These are phyloP conservation scores for Debaryomyces nepalensis DNA, from an alignment of 1,139 yeast genomes.

Conservation along the genomic window DNA sequence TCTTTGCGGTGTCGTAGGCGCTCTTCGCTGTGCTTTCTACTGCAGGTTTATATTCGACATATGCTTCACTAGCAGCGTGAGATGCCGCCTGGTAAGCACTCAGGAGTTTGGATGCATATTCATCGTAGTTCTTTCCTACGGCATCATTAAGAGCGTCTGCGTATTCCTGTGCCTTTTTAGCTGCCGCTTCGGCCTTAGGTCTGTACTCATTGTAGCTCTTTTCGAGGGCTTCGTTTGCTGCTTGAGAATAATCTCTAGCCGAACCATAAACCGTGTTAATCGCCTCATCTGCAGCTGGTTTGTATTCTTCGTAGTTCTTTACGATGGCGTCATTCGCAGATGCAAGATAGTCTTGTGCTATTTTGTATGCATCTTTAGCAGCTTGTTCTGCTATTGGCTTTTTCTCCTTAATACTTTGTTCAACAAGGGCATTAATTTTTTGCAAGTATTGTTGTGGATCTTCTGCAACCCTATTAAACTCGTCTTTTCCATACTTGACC, in stretches of 20 bases:
- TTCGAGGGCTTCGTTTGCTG: slow-evolving; percentile 14
- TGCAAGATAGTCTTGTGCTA: slow-evolving; percentile 13
- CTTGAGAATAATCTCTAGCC: slow-evolving; percentile 9
- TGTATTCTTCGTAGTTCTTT: slow-evolving; percentile 17
- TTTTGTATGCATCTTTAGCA: slow-evolving; percentile 13
- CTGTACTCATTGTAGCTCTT: slow-evolving; percentile 17
- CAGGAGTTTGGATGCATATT: slow-evolving; percentile 15
- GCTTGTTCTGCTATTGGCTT: slow-evolving; percentile 14
- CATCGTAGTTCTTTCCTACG: slow-evolving; percentile 12
- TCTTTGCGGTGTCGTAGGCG: slow-evolving; percentile 16
- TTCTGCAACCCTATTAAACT: slow-evolving; percentile 25
- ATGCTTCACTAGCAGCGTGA: slow-evolving; percentile 11
- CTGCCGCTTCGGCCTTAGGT: slow-evolving; percentile 16
- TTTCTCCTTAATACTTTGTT: neutral
- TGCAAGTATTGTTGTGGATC: slow-evolving; percentile 21
- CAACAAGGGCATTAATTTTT: slow-evolving; percentile 17
- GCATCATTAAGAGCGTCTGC: slow-evolving; percentile 12
- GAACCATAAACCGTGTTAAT: slow-evolving; percentile 11
- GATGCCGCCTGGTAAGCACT: slow-evolving; percentile 14
- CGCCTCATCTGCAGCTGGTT: slow-evolving; percentile 15
- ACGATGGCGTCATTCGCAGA: slow-evolving; percentile 13
- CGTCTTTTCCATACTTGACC: slow-evolving; percentile 18
- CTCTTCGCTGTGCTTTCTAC: slow-evolving; percentile 17
- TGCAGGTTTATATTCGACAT: slow-evolving; percentile 12
- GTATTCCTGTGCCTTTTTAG: slow-evolving; percentile 13